These are phyloP conservation scores for Besnoitia besnoiti DNA, from an alignment of 169 alveolate genomes.

Conservation along the genomic window DNA sequence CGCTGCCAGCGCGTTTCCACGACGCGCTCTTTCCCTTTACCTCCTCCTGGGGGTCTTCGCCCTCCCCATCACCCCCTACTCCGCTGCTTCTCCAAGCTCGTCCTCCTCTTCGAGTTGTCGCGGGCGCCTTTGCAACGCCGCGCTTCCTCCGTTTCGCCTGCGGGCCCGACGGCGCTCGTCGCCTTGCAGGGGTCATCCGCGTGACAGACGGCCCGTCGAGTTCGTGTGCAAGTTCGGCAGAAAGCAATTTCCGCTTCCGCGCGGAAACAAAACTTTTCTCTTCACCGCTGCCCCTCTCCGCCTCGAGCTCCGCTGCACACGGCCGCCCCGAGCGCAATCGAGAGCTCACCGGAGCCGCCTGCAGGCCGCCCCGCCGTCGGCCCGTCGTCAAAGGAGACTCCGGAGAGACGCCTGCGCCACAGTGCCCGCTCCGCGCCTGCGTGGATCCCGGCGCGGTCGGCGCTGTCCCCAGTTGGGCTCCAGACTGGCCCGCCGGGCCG, in stretches of 20 bases:
- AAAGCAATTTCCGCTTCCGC: background rate
- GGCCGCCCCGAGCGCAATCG: background rate
- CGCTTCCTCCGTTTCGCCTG: background rate
- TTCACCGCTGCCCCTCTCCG: background rate
- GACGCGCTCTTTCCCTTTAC: background rate
- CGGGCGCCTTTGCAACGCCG: background rate
- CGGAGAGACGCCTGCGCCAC: background rate
- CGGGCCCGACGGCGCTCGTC: background rate
- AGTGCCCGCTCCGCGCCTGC: background rate
- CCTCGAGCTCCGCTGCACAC: background rate
- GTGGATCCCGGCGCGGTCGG: background rate
- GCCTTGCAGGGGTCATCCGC: background rate
- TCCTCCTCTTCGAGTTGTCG: background rate
- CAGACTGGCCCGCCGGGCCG: background rate
- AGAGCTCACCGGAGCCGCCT: no score
- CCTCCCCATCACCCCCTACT: background rate
- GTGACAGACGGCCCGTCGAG: background rate
- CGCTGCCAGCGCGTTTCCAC: background rate
- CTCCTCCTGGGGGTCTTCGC: background rate
- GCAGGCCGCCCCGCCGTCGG: no score
- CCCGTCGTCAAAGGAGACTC: no score
- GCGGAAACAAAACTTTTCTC: background rate
- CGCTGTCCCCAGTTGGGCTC: background rate
- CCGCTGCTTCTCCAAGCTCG: background rate
- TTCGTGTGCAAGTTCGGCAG: background rate